These are phyloP conservation scores for Aspergillus mulundensis DNA, from an alignment of 495 filamentous ascomycete species.

Conservation along the genomic window DNA sequence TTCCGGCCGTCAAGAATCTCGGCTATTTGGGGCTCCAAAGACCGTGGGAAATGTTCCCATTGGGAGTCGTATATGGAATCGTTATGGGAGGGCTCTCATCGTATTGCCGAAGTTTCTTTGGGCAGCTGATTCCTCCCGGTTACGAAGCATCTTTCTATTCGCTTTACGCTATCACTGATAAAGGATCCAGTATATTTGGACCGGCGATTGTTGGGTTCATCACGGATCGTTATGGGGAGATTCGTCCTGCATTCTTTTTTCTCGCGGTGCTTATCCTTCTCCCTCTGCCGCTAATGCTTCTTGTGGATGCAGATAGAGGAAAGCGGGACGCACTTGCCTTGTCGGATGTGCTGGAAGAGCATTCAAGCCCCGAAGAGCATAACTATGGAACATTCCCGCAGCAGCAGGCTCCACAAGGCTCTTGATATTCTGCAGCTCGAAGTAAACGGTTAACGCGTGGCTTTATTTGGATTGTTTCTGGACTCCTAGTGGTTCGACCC, in stretches of 20 bases:
- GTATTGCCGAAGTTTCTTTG: conserved; percentile 90
- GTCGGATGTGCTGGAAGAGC: conserved; percentile 58
- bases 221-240: conserved; percentile 84
- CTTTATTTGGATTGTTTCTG: too few species aligned
- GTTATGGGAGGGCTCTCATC: conserved; percentile 90
- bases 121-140: conserved; percentile 87
- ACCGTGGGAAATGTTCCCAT: conserved; percentile 94
- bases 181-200: conserved; percentile 91
- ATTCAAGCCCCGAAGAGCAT: conserved; percentile 11
- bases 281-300: conserved; percentile 76
- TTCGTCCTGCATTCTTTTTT: conserved; percentile 91
- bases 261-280: conserved; percentile 76
- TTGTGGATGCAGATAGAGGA: conserved; percentile 87
- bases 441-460: too few species aligned
- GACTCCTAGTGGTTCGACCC: too few species aligned
- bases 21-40: conserved; percentile 83
- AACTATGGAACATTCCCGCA: conserved; percentile 25
- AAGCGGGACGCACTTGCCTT: conserved; percentile 71
- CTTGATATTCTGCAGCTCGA: too few species aligned
- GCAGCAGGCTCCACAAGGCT: not conserved
- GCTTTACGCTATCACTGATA: conserved; percentile 95
- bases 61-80: conserved; percentile 87
- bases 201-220: conserved; percentile 91
- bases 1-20: conserved; percentile 70
- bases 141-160: conserved; percentile 96